Conservation (phyloP, 169 alveolate genomes). For the Babesia ovata region DNA sequence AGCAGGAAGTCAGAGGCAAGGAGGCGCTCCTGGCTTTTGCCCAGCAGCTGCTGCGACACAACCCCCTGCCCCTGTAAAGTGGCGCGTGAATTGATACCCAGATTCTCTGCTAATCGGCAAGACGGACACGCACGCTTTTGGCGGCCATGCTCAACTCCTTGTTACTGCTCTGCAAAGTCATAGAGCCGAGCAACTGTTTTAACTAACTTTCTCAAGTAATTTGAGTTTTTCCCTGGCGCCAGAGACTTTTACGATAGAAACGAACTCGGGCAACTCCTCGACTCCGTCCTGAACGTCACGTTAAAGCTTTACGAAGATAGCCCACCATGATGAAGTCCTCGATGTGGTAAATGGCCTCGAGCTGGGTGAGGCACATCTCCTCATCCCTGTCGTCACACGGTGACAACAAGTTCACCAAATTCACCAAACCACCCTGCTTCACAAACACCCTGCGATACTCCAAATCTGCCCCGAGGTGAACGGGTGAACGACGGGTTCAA, state of each 20-base stretch:
- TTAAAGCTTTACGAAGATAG: not conserved
- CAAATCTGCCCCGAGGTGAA: conserved; percentile 52
- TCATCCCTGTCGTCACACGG: conserved; percentile 73
- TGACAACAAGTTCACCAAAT: conserved; percentile 52
- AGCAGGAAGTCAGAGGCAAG: conserved; percentile 88
- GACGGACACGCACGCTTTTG: conserved; percentile 49
- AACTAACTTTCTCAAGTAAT: conserved; percentile 69
- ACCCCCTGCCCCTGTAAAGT: conserved; percentile 69
- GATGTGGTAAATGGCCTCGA: conserved; percentile 88
- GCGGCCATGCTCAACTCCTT: conserved; percentile 66
- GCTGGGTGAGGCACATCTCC: conserved; percentile 82
- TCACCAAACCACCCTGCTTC: conserved; percentile 82
- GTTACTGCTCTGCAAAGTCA: conserved; percentile 25
- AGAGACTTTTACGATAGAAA: conserved; percentile 77
- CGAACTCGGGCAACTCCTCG: conserved; percentile 81
- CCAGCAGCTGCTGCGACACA: conserved; percentile 68
- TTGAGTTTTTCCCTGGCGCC: conserved; percentile 79
- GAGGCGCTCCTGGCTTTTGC: conserved; percentile 71
- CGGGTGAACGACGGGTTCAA: not conserved
- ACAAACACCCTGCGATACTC: conserved; percentile 85
- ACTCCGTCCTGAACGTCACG: conserved; percentile 70
- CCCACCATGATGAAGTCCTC: conserved; percentile 85
- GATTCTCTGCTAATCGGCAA: conserved; percentile 27
- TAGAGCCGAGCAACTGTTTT: not conserved
- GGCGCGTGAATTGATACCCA: not conserved